phyloP scores from a whole-genome alignment of 495 filamentous ascomycete genomes.

The Letharia lupina region DNA sequence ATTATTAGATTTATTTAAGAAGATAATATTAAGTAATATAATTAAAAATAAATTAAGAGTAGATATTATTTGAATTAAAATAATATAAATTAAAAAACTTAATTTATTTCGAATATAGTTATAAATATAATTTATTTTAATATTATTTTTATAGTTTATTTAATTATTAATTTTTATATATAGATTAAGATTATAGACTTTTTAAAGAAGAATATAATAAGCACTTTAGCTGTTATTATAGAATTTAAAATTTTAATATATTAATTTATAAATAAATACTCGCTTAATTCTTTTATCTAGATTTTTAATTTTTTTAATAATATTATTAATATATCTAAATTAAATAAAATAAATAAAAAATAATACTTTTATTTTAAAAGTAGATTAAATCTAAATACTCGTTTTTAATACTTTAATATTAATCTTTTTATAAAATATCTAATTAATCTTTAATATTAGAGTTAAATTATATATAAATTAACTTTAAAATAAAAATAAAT shows the following conservation, averaged over 20 bases:
- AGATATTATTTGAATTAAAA: not conserved
- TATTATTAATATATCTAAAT: not conserved
- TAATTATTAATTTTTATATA: not conserved
- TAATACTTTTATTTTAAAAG: not conserved
- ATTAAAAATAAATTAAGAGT: no score
- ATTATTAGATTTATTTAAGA: no score
- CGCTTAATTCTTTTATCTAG: not conserved
- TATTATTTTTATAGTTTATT: not conserved
- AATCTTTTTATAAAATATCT: no score
- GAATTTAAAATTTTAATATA: not conserved
- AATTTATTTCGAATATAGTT: not conserved
- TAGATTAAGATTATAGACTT: not conserved
- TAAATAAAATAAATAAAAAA: not conserved
- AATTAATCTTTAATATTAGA: no score
- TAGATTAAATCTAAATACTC: no score
- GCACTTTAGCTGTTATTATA: not conserved
- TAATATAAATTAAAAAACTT: not conserved
- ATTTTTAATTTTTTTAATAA: not conserved
- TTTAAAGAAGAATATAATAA: no score
- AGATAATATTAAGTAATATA: no score
- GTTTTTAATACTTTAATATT: no score
- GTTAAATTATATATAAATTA: no score
- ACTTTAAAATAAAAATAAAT: no score
- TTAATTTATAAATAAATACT: not conserved
- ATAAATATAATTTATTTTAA: not conserved